Conservation (phyloP, 768 basidiomycete species). For the Amanita rubescens region DNA sequence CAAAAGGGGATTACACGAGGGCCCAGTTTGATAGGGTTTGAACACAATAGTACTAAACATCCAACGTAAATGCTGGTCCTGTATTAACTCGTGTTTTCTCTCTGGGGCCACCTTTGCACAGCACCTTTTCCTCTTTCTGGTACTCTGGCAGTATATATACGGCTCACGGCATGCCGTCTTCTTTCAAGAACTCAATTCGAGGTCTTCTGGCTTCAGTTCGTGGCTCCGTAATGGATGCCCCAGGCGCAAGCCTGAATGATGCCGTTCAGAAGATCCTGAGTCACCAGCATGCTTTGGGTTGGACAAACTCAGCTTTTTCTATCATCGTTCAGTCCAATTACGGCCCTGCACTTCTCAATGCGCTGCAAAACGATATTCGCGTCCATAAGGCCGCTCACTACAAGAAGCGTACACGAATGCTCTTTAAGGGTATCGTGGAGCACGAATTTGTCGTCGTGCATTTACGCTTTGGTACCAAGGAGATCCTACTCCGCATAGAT, state of each 20-base stretch:
- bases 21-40: background rate
- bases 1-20: background rate
- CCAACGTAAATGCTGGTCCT: background rate
- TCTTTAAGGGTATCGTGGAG: background rate
- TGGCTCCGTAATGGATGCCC: background rate
- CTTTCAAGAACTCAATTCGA: background rate
- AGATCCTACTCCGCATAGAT: background rate
- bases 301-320: background rate
- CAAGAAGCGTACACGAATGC: background rate
- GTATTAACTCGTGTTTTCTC: background rate
- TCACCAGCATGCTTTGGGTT: background rate
- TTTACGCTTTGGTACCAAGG: background rate
- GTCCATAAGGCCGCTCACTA: background rate
- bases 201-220: background rate
- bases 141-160: background rate
- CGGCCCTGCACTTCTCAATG: background rate
- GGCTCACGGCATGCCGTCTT: background rate
- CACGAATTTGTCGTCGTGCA: constrained; percentile 1
- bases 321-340: background rate
- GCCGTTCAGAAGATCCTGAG: background rate
- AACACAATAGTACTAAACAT: background rate
- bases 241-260: background rate
- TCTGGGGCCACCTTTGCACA: background rate
- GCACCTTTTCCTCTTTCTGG: background rate
- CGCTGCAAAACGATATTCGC: background rate